phyloP scores from a whole-genome alignment of 2,329 filamentous ascomycete genomes.

The Xenosphaeropsis pyriputrescens region DNA sequence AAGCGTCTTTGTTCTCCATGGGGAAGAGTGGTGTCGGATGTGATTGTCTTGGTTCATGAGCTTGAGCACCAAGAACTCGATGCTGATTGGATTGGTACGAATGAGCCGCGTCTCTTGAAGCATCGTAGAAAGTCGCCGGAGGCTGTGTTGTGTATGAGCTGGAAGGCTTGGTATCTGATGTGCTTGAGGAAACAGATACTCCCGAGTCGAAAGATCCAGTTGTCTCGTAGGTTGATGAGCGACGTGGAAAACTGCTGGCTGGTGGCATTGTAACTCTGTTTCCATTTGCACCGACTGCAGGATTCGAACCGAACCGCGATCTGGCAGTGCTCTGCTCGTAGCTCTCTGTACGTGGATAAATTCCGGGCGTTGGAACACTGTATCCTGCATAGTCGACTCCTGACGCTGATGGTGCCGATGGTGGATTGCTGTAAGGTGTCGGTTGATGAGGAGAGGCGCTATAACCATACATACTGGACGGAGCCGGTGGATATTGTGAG shows the following conservation, averaged over 20 bases:
- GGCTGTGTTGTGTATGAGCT: too few species aligned
- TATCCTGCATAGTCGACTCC: too few species aligned
- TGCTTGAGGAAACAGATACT: background rate
- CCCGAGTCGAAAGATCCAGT: background rate
- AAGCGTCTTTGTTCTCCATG: background rate
- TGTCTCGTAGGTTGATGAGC: background rate
- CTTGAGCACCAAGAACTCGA: slow-evolving; percentile 10
- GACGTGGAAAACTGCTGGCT: background rate
- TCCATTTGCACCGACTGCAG: background rate
- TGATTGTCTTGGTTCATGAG: slow-evolving; percentile 7
- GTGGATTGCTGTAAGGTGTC: too few species aligned
- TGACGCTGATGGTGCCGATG: slow-evolving; percentile 1
- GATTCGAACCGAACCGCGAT: too few species aligned
- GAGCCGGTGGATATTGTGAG: background rate
- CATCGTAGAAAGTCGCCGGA: too few species aligned
- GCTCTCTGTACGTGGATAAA: too few species aligned
- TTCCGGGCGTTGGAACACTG: too few species aligned
- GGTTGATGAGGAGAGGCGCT: too few species aligned
- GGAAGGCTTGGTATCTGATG: too few species aligned
- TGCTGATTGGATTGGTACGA: slow-evolving; percentile 7
- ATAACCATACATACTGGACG: background rate
- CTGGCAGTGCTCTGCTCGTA: too few species aligned
- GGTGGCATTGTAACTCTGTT: background rate
- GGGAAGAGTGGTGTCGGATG: slow-evolving; percentile 3
- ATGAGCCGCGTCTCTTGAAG: too few species aligned